Base-by-base conservation (phyloP, 1,284 basidiomycete genomes). In the Uromyces viciae-fabae region DNA sequence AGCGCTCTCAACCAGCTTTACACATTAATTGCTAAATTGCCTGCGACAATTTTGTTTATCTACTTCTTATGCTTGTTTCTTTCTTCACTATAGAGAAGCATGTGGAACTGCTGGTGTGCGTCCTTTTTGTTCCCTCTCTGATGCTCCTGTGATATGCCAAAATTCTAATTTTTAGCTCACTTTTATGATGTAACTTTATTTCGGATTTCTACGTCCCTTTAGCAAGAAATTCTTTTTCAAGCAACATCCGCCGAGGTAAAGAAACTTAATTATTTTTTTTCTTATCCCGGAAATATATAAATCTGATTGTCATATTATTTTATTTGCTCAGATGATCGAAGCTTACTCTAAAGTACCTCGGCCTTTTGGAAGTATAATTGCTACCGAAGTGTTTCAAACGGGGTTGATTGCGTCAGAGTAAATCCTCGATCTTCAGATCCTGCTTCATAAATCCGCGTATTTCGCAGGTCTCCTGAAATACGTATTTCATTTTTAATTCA, bases 301-400 rank as follows among this genome's bases (percentile, higher is more conserved):
- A 49, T 49, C 22, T 49, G 11, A 33, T 14, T 66, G 43, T 8
- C 54, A 9, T 73, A 78, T 25, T 22, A 7, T 73, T 11, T 11
- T 49, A 11, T 4, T 28, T 58, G 1, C 38, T 14, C 36, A 84
- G 82, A 97, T 99, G 94, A 93, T 98, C 25, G 89, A 92, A 82
- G 95, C 94, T 0, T 98, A 96, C 85, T 90, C 92, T 0, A 89
- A 91, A 83, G 93, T 94, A 0, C 94, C 95, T 81, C 92, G 92
- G 84, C 96, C 94, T 0, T 93, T 92, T 80, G 97, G 94, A 0
- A 95, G 94, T 0, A 90, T 98, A 81, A 90, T 94, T 60, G 96
- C 96, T 14, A 94, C 94, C 83, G 97, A 99, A 82, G 90, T 99
- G 40, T 99, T 99, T 87, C 91, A 91, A 73, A 96, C 94, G 0